Percentiles rank a stretch among this genome's conserved stretches.
phyloP scores from a whole-genome alignment of 2,329 filamentous ascomycete genomes.

The Neurospora sp. region DNA sequence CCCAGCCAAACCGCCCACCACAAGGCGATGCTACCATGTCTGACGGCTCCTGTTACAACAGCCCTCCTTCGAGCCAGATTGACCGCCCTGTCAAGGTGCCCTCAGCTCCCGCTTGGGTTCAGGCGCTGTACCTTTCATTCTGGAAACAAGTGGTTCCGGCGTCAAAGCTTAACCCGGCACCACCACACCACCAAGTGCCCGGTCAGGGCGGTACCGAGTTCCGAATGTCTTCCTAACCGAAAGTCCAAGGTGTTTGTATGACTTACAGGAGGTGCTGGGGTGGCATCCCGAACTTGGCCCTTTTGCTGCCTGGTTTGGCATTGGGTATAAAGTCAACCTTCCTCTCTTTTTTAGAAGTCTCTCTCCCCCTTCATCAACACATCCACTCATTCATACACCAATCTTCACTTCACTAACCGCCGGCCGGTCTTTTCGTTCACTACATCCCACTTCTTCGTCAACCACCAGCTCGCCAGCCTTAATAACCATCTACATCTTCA shows the following conservation, averaged over 20 bases:
- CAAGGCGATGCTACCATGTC: not conserved
- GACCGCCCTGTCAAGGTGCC: not conserved
- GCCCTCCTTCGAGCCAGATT: not conserved
- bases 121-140: not conserved
- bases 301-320: too few relatives aligned
- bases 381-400: not conserved
- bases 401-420: not conserved
- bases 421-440: not conserved
- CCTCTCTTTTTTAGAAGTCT: fast-evolving
- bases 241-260: too few relatives aligned
- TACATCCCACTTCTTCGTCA: not conserved
- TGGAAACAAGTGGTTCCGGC: not conserved
- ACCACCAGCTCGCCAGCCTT: not conserved
- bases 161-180: not conserved
- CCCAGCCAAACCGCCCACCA: not conserved
- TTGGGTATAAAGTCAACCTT: not conserved
- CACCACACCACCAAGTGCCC: too few relatives aligned
- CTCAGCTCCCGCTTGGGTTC: not conserved
- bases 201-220: too few relatives aligned
- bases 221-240: too few relatives aligned
- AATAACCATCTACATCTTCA: not conserved
- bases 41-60: not conserved
- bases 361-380: not conserved
- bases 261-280: too few relatives aligned
- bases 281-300: too few relatives aligned